phyloP scores from a whole-genome alignment of 2,329 filamentous ascomycete genomes.

The Pseudogymnoascus verrucosus region DNA sequence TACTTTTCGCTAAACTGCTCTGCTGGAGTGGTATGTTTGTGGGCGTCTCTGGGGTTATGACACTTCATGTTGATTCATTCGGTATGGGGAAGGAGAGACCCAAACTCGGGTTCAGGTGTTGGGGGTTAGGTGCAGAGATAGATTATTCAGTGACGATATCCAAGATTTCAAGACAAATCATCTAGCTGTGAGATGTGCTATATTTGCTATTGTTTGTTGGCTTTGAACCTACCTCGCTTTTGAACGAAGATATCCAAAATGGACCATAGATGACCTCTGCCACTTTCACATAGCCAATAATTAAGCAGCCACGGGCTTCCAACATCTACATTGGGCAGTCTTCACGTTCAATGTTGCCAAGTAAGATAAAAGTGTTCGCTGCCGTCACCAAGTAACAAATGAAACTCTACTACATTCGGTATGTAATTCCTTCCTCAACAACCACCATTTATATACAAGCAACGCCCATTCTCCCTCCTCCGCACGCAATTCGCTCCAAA shows the following conservation, averaged over 20 bases:
- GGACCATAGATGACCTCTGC: not conserved
- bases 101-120: not conserved
- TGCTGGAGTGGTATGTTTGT: not conserved
- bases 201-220: not conserved
- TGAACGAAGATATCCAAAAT: not conserved
- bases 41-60: not conserved
- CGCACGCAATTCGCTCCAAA: not conserved
- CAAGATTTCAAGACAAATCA: not conserved
- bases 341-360: not conserved
- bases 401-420: slow-evolving; percentile 4
- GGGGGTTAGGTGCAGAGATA: not conserved
- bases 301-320: not conserved
- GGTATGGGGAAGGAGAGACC: not conserved
- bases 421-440: slow-evolving; percentile 3
- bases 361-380: not conserved
- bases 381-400: slow-evolving; percentile 1
- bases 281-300: not conserved
- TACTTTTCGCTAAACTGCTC: not conserved
- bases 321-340: not conserved
- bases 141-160: not conserved
- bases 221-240: not conserved
- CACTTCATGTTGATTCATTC: not conserved
- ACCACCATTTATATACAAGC: slow-evolving; percentile 3
- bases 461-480: slow-evolving; percentile 2
- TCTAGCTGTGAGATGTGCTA: not conserved